A percentile compares a stretch with the other conserved stretches of the same genome.
These are phyloP conservation scores for Ustilago lituana DNA, from an alignment of 1,284 basidiomycete species.

Conservation along the genomic window DNA sequence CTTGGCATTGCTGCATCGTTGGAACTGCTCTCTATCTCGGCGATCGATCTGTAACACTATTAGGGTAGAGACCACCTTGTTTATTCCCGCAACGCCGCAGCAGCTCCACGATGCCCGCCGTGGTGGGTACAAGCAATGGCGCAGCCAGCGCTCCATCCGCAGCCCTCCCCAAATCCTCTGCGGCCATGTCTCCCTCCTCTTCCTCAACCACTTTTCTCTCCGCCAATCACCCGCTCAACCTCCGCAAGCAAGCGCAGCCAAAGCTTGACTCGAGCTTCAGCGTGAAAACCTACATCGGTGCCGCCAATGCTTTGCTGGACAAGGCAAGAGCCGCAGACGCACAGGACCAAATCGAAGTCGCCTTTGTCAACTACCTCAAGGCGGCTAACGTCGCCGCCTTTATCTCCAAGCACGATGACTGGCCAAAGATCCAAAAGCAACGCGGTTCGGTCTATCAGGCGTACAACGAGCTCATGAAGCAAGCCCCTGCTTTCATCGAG, in stretches of 20 bases:
- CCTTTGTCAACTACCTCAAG: slow-evolving; percentile 67
- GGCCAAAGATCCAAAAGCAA: slow-evolving; percentile 49
- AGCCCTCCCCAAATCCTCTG: neutral
- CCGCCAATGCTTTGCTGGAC: slow-evolving; percentile 63
- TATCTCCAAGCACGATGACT: slow-evolving; percentile 65
- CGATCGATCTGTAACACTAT: no score
- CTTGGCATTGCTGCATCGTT: no score
- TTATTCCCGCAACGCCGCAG: neutral
- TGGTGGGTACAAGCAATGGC: slow-evolving; percentile 18
- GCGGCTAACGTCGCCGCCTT: slow-evolving; percentile 62
- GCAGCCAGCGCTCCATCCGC: neutral
- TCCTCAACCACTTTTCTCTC: slow-evolving; percentile 40
- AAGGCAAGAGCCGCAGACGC: slow-evolving; percentile 63
- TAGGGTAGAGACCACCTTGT: no score
- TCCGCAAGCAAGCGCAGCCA: slow-evolving; percentile 60
- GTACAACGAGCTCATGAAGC: slow-evolving; percentile 64
- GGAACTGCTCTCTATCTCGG: no score
- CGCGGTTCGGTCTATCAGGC: slow-evolving; percentile 55
- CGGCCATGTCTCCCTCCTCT: slow-evolving; percentile 3
- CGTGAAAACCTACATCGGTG: slow-evolving; percentile 64
- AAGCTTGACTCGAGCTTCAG: slow-evolving; percentile 60
- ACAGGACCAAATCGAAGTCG: slow-evolving; percentile 62
- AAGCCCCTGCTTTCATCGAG: slow-evolving; percentile 59
- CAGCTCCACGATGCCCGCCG: slow-evolving; percentile 29
- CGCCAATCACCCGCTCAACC: slow-evolving; percentile 62